Evolutionary conservation across 768 basidiomycete species (phyloP).

Genomic region (Rhodotorula sphaerocarpa): DNA sequence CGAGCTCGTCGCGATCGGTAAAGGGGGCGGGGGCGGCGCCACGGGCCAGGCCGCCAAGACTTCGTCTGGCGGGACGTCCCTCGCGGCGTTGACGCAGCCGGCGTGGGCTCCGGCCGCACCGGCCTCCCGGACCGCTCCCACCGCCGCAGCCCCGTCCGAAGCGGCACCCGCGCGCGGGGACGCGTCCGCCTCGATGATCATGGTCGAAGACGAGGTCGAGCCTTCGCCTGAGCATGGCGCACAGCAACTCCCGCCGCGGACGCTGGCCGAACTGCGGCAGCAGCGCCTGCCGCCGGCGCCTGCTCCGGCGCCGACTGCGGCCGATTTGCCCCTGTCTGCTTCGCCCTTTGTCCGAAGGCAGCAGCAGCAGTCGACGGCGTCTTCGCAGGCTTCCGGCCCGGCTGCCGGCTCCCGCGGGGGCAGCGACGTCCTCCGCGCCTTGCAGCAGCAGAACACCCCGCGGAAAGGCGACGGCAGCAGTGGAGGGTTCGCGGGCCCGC

Average conservation of each 20-base stretch:
- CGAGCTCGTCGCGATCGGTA: neutral
- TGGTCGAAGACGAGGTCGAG: too few relatives aligned
- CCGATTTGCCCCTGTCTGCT: conserved; percentile 29
- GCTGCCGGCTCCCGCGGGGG: neutral
- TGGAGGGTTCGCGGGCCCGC: neutral
- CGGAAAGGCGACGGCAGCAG: neutral
- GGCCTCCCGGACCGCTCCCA: neutral
- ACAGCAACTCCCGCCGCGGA: conserved; percentile 2
- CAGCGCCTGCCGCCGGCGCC: conserved; percentile 13
- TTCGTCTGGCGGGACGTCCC: neutral
- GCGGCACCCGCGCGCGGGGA: too few relatives aligned
- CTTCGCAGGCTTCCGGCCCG: too few relatives aligned
- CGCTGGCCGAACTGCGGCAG: conserved; percentile 7
- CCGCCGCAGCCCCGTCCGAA: neutral
- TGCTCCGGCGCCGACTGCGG: neutral
- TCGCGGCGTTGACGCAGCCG: conserved; percentile 17
- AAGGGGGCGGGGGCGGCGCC: neutral
- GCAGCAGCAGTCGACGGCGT: neutral
- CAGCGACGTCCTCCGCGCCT: conserved; percentile 12
- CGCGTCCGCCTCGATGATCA: too few relatives aligned
- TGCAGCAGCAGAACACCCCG: conserved; percentile 2
- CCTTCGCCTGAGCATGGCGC: too few relatives aligned
- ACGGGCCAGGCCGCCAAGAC: neutral
- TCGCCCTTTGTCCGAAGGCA: conserved; percentile 24
- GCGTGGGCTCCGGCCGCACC: conserved; percentile 24